Evolutionary conservation across 352 stramenopile genomes (phyloP).

Genomic region (Phytophthora fragariae): DNA sequence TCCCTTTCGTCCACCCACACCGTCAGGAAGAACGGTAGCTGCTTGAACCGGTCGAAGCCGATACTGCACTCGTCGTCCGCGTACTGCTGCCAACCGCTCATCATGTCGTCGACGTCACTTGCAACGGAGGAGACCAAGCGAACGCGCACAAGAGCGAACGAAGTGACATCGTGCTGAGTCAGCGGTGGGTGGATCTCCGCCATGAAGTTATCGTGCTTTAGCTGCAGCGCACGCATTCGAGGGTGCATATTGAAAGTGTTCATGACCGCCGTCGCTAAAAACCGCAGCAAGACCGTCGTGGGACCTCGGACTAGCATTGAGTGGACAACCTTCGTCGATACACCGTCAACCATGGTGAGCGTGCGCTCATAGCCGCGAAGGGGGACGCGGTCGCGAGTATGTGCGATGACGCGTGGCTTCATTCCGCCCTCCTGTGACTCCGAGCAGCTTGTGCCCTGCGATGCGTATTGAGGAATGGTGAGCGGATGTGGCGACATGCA

Average conservation of each 20-base stretch:
- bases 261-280: slow-evolving; percentile 31
- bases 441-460: background rate
- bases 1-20: slow-evolving; percentile 33
- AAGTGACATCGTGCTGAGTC: slow-evolving; percentile 27
- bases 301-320: slow-evolving; percentile 14
- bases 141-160: slow-evolving; percentile 23
- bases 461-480: background rate
- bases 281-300: slow-evolving; percentile 20
- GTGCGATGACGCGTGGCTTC: background rate
- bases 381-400: background rate
- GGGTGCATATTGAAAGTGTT: slow-evolving; percentile 49
- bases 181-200: slow-evolving; percentile 39
- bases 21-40: slow-evolving; percentile 42
- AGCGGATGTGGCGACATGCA: background rate
- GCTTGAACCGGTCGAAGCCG: slow-evolving; percentile 37
- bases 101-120: slow-evolving; percentile 17
- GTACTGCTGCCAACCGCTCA: slow-evolving; percentile 36
- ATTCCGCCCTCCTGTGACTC: background rate
- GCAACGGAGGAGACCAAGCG: slow-evolving; percentile 10
- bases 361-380: slow-evolving; percentile 11
- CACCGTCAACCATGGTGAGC: slow-evolving; percentile 2
- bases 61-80: slow-evolving; percentile 45
- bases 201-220: slow-evolving; percentile 29
- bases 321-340: slow-evolving; percentile 20
- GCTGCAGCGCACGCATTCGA: slow-evolving; percentile 38